Base-by-base conservation (phyloP, 306 rosid genomes). In the Corylus avellana region DNA sequence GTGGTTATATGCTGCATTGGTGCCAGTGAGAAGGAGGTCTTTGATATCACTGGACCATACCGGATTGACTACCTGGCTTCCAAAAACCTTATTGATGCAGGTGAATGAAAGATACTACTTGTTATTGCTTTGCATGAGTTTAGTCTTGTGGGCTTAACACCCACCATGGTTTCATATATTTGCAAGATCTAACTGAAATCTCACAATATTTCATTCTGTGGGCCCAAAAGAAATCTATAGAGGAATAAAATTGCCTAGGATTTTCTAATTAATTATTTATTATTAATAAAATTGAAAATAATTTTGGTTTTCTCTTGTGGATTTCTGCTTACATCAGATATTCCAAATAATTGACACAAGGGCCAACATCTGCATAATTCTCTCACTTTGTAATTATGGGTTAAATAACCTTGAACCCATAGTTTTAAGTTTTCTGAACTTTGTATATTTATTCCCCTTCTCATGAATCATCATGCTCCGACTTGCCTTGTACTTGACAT, bases 21-120 rank as follows among this genome's bases (percentile, higher is more conserved):
- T 79, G 98, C 98, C 7, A 95, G 98, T 75, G 98, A 92, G 87
- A 95, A 95, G 91, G 97, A 92, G 81, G 78, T 91, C 83, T 88
- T 94, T 47, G 98, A 94, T 84, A 72, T 94, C 49, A 90, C 97
- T 35, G 98, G 98, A 82, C 98, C 98, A 72, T 94, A 70, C 83
- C 90, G 97, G 50, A 95, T 95, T 25, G 98, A 95, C 86, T 95
- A 92, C 83, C 74, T 53, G 37, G 98, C 98, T 77, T 85, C 98
- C 80, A 91, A 87, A 84, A 92, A 90, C 72, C 89, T 95, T 44
- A 79, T 92, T 68, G 92, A 90, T 83, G 93, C 97, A 75, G 97
- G 98, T 92, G 76, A 83, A 35, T 22, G 57, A 32, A 75, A 75
- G 11, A 77, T 80, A 82, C 58, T 12, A 12, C 5, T 50, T 20